Evolutionary conservation across 345 rosid genomes (phyloP).

Genomic region (Clarkia xantiana): DNA sequence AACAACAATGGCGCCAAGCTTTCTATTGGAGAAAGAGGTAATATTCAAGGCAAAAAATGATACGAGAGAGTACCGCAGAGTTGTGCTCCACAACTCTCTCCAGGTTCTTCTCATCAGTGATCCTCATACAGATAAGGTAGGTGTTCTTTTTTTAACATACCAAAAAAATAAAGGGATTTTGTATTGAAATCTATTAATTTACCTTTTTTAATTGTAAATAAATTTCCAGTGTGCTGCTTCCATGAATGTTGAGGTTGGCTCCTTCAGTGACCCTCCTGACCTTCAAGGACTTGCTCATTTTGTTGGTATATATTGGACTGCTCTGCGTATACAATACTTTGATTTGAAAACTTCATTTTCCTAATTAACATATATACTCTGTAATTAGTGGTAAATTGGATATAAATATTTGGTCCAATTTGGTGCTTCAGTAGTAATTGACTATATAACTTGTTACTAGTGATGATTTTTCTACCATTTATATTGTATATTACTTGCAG

Average conservation of each 20-base stretch:
- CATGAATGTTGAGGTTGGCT: conserved; percentile 74
- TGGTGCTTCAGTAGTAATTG: too few species aligned
- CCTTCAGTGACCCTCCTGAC: conserved; percentile 67
- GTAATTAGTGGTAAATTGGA: too few species aligned
- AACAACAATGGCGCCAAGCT: conserved; percentile 2
- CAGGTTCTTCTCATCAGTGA: conserved; percentile 71
- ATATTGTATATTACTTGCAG: conserved; percentile 19
- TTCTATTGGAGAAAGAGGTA: conserved; percentile 23
- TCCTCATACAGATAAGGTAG: conserved; percentile 80
- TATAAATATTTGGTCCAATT: too few species aligned
- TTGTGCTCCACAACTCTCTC: conserved; percentile 57
- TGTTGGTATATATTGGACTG: conserved; percentile 40
- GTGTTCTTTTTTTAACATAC: too few species aligned
- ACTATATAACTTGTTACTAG: neutral
- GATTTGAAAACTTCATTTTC: too few species aligned
- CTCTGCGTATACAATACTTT: neutral
- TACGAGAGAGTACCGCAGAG: conserved; percentile 49
- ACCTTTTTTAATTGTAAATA: neutral
- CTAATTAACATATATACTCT: too few species aligned
- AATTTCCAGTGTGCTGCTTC: conserved; percentile 75
- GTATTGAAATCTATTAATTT: neutral
- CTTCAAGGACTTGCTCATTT: conserved; percentile 93
- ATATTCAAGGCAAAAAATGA: conserved; percentile 68
- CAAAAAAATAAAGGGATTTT: neutral
- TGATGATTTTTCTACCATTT: neutral